Evolutionary conservation across 192 early-diverging fungal genomes (phyloP).

Genomic region (Pilobolus umbonatus): DNA sequence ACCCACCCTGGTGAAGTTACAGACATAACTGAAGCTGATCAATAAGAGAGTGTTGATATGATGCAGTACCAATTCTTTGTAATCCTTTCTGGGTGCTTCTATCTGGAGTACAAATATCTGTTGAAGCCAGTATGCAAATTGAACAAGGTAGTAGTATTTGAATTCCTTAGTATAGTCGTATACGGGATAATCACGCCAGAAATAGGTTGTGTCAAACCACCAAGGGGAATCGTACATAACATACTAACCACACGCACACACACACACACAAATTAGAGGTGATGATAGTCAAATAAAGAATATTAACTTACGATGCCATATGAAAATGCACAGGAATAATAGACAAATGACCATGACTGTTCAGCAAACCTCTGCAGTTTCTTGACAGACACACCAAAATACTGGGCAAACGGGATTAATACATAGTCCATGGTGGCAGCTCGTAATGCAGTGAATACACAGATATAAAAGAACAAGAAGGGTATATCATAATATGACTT

Average conservation of each 20-base stretch:
- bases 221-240: constrained; percentile 57
- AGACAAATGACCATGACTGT: constrained; percentile 66
- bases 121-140: constrained; percentile 58
- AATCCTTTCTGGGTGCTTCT: constrained; percentile 55
- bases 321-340: constrained; percentile 54
- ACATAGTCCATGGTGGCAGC: constrained; percentile 48
- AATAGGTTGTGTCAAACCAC: constrained; percentile 56
- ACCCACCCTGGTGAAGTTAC: constrained; percentile 58
- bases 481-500: constrained; percentile 57
- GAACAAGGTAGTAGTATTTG: constrained; percentile 56
- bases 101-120: constrained; percentile 56
- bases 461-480: constrained; percentile 62
- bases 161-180: constrained; percentile 37
- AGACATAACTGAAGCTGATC: constrained; percentile 51
- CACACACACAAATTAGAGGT: background rate
- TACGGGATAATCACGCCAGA: constrained; percentile 54
- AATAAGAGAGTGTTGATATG: constrained; percentile 57
- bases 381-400: constrained; percentile 26
- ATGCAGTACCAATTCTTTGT: constrained; percentile 51
- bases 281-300: background rate
- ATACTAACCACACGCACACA: constrained; percentile 34
- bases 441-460: constrained; percentile 56
- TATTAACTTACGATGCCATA: constrained; percentile 53
- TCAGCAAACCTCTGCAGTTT: constrained; percentile 60
- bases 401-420: constrained; percentile 39